Evolutionary conservation across 2,329 filamentous ascomycete genomes (phyloP).

Genomic region (Scedosporium dehoogii): DNA sequence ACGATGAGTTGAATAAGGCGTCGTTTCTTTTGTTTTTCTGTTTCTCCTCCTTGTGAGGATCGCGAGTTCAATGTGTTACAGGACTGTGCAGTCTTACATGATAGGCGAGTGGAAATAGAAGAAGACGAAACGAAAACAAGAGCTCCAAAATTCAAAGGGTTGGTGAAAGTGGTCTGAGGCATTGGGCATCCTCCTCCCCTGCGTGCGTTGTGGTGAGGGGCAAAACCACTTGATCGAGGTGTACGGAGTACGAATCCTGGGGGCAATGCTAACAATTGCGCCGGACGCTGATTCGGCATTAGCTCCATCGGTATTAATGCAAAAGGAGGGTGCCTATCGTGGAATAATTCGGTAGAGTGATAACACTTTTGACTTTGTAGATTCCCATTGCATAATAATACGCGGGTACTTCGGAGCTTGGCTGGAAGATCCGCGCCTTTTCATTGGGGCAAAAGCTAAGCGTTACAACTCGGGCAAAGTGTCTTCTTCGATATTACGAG

Average conservation of each 20-base stretch:
- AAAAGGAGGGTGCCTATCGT: background rate
- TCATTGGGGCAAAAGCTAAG: too few relatives aligned
- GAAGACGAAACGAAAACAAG: background rate
- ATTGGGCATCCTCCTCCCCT: background rate
- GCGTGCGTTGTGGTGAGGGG: background rate
- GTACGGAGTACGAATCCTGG: background rate
- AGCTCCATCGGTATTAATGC: conserved; percentile 1
- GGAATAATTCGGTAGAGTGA: background rate
- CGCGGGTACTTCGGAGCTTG: too few relatives aligned
- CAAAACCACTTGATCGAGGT: background rate
- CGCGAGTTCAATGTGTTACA: background rate
- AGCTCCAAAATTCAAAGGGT: background rate
- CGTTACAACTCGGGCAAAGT: too few relatives aligned
- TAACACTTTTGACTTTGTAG: background rate
- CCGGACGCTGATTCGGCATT: background rate
- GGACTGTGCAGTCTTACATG: background rate
- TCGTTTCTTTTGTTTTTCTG: background rate
- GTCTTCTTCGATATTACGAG: too few relatives aligned
- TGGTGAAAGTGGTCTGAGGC: background rate
- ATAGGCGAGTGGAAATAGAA: background rate
- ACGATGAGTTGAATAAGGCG: background rate
- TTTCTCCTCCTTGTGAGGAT: background rate
- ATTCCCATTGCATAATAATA: background rate
- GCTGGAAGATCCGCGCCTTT: too few relatives aligned
- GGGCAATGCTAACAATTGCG: background rate